These are phyloP conservation scores for Phytophthora colocasiae DNA, from an alignment of 352 stramenopile species.

Conservation along the genomic window DNA sequence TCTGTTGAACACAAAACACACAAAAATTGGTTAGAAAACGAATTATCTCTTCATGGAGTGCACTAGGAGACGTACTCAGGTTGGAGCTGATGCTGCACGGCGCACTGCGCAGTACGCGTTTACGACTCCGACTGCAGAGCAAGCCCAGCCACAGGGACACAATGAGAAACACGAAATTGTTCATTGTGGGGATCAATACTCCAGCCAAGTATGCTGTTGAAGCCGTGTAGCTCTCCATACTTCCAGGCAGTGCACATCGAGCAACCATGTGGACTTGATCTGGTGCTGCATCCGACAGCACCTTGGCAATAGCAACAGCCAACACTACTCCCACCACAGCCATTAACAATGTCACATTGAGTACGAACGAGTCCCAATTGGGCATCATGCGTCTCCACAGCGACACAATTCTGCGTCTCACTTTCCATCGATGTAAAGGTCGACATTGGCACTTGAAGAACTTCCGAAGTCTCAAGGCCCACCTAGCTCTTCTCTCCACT, in stretches of 20 bases:
- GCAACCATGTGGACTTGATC: slow-evolving; percentile 44
- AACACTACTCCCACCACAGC: slow-evolving; percentile 58
- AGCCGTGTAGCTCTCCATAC: slow-evolving; percentile 31
- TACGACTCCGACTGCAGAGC: slow-evolving; percentile 80
- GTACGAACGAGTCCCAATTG: slow-evolving; percentile 83
- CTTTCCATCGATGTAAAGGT: slow-evolving; percentile 23
- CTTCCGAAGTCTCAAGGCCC: slow-evolving; percentile 24
- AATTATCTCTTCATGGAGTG: too few species aligned
- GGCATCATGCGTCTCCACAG: slow-evolving; percentile 63
- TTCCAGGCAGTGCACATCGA: slow-evolving; percentile 50
- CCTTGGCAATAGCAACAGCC: slow-evolving; percentile 43
- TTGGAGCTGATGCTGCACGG: slow-evolving; percentile 70
- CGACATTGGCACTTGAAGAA: slow-evolving; percentile 34
- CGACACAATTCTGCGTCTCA: slow-evolving; percentile 38
- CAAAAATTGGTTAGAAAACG: background rate
- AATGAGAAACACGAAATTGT: slow-evolving; percentile 74
- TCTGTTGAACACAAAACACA: slow-evolving; percentile 38
- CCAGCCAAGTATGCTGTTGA: slow-evolving; percentile 56
- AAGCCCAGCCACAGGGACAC: slow-evolving; percentile 76
- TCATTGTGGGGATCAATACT: slow-evolving; percentile 66
- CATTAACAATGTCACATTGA: slow-evolving; percentile 62
- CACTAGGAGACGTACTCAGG: slow-evolving; percentile 59
- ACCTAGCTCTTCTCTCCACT: slow-evolving; percentile 26
- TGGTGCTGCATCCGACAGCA: slow-evolving; percentile 39
- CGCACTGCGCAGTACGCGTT: slow-evolving; percentile 69